Conservation (phyloP, 495 filamentous ascomycete species). For the Bryoglossum gracile region DNA sequence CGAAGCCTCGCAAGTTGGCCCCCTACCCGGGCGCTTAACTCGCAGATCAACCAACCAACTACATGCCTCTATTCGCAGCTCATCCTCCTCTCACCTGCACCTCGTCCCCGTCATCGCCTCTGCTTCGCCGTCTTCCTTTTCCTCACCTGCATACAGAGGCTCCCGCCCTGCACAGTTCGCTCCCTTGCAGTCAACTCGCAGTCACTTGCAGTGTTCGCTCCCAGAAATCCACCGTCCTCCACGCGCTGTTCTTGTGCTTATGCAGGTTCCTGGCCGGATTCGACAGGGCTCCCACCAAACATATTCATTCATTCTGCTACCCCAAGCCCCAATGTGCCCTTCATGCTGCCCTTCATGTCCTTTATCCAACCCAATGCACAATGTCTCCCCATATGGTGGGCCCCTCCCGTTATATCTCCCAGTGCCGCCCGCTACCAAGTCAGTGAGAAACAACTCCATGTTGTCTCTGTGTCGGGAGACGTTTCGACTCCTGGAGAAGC, state of each 20-base stretch:
- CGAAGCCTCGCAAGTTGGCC: not conserved
- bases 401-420: constrained; percentile 18
- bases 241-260: constrained; percentile 7
- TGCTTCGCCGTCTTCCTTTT: not conserved
- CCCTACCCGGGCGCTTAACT: not conserved
- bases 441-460: constrained; percentile 9
- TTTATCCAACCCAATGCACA: not conserved
- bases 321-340: not conserved
- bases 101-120: not conserved
- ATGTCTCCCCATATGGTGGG: no score
- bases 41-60: no score
- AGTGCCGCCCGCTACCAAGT: constrained; percentile 9
- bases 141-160: not conserved
- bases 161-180: not conserved
- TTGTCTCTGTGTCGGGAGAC: constrained; percentile 17
- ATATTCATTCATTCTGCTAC: not conserved
- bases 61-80: no score
- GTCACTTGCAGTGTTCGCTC: not conserved
- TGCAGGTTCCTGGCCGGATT: constrained; percentile 4
- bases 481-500: constrained; percentile 19
- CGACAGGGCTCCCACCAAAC: not conserved
- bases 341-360: not conserved
- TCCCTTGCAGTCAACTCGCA: not conserved
- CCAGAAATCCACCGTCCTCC: not conserved
- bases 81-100: not conserved